phyloP scores from a whole-genome alignment of 2,329 filamentous ascomycete species.

The Colletotrichum spinosum region DNA sequence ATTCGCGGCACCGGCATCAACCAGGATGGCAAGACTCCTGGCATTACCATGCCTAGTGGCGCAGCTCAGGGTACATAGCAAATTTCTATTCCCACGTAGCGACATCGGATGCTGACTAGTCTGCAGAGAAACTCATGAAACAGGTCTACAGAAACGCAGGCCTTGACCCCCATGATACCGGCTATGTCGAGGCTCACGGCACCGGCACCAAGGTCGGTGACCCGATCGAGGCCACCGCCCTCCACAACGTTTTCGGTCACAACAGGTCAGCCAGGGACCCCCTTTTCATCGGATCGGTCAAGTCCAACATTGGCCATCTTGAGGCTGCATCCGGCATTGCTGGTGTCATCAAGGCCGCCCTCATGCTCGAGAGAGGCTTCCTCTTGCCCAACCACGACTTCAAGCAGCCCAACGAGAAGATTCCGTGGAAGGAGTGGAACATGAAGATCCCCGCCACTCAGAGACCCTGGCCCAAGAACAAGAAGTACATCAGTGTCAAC shows the following conservation, averaged over 20 bases:
- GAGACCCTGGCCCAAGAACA: conserved; percentile 59
- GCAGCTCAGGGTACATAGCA: conserved; percentile 55
- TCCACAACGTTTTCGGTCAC: conserved; percentile 56
- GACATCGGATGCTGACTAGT: conserved; percentile 36
- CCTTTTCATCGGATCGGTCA: conserved; percentile 60
- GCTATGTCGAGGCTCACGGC: conserved; percentile 64
- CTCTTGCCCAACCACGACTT: conserved; percentile 64
- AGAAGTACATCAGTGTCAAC: conserved; percentile 63
- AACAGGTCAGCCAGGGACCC: conserved; percentile 43
- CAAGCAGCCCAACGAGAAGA: conserved; percentile 60
- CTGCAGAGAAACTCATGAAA: conserved; percentile 53
- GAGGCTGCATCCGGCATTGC: conserved; percentile 64
- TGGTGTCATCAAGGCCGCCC: conserved; percentile 62
- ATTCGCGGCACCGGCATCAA: conserved; percentile 64
- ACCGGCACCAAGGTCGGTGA: conserved; percentile 68
- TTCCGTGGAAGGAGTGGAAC: conserved; percentile 62
- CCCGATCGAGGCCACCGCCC: conserved; percentile 64
- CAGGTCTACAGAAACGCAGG: conserved; percentile 48
- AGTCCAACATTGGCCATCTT: conserved; percentile 64
- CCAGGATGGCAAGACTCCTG: conserved; percentile 67
- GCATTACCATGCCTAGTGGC: conserved; percentile 67
- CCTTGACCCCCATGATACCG: conserved; percentile 42
- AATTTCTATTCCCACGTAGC: neutral
- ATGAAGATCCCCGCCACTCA: conserved; percentile 58
- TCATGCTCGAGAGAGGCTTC: conserved; percentile 63